Percentiles rank a stretch among this genome's conserved stretches.
Evolutionary conservation across 75 land plant species (phyloP).

Genomic region (Cupressus sempervirens): DNA sequence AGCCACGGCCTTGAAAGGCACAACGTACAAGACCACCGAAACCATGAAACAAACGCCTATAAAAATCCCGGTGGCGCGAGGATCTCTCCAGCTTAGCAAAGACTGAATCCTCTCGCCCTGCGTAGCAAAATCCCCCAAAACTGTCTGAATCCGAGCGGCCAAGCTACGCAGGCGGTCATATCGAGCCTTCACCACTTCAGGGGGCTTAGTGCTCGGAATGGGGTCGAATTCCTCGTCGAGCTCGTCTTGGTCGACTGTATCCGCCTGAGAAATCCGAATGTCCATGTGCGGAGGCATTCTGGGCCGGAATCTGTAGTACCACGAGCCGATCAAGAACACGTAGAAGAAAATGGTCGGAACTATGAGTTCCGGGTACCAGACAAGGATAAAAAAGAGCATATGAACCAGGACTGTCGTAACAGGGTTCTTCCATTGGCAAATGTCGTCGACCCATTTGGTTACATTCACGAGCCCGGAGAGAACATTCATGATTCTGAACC

Average conservation of each 20-base stretch:
- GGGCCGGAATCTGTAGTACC: conserved; percentile 82
- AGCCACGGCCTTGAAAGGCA: conserved; percentile 66
- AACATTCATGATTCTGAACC: conserved; percentile 61
- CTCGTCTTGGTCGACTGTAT: conserved; percentile 55
- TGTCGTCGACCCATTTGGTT: conserved; percentile 80
- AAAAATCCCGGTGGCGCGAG: conserved; percentile 65
- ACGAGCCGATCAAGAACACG: conserved; percentile 66
- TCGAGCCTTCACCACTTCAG: conserved; percentile 60
- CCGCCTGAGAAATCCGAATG: conserved; percentile 62
- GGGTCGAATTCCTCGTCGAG: conserved; percentile 75
- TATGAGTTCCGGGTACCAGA: conserved; percentile 80
- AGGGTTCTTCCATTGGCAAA: conserved; percentile 67
- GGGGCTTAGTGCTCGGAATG: conserved; percentile 53
- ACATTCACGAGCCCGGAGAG: conserved; percentile 75
- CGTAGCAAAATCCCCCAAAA: conserved; percentile 75
- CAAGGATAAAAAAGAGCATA: conserved; percentile 62
- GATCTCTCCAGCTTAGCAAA: conserved; percentile 77
- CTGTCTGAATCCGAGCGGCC: conserved; percentile 63
- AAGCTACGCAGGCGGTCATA: conserved; percentile 59
- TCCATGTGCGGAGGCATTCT: conserved; percentile 81
- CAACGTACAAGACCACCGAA: conserved; percentile 47
- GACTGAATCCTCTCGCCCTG: conserved; percentile 75
- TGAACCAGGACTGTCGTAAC: conserved; percentile 79
- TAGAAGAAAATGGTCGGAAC: conserved; percentile 72
- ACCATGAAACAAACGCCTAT: conserved; percentile 46